phyloP scores from a whole-genome alignment of 495 filamentous ascomycete genomes.

The Pyrenula aspistea region DNA sequence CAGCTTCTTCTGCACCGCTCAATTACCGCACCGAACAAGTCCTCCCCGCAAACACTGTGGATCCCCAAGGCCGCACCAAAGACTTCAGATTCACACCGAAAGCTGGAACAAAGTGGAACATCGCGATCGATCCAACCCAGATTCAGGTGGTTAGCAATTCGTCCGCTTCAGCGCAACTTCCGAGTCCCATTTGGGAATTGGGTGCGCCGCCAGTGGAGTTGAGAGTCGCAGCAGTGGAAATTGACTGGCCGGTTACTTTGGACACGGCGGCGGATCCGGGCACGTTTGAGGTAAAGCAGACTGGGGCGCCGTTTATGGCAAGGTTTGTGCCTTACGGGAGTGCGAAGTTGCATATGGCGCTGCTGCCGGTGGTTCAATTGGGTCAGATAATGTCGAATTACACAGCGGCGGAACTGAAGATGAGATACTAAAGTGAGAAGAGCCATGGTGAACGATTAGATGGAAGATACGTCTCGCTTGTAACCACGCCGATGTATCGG shows the following conservation, averaged over 20 bases:
- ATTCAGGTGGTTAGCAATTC: background rate
- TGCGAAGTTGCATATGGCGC: constrained; percentile 47
- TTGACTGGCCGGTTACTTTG: constrained; percentile 37
- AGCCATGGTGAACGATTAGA: no score
- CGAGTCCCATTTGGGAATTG: constrained; percentile 35
- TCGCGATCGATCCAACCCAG: background rate
- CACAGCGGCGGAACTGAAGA: background rate
- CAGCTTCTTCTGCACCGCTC: background rate
- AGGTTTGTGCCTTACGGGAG: constrained; percentile 42
- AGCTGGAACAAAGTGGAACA: background rate
- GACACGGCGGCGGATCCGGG: constrained; percentile 32
- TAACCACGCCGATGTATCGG: no score
- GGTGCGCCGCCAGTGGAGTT: constrained; percentile 35
- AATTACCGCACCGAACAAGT: constrained; percentile 10
- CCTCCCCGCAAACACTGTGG: background rate
- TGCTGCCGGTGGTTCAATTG: constrained; percentile 25
- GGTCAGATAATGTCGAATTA: background rate
- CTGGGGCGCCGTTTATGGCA: constrained; percentile 26
- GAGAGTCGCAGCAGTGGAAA: constrained; percentile 36
- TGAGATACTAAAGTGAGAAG: no score
- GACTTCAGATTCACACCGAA: background rate
- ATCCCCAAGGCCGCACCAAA: background rate
- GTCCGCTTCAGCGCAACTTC: constrained; percentile 9
- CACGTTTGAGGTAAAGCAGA: constrained; percentile 17
- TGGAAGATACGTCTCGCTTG: no score